Evolutionary conservation across 2,329 filamentous ascomycete species (phyloP), one percentile per base, ranked within the genome.

Genomic region (Passalora sequoiae): DNA sequence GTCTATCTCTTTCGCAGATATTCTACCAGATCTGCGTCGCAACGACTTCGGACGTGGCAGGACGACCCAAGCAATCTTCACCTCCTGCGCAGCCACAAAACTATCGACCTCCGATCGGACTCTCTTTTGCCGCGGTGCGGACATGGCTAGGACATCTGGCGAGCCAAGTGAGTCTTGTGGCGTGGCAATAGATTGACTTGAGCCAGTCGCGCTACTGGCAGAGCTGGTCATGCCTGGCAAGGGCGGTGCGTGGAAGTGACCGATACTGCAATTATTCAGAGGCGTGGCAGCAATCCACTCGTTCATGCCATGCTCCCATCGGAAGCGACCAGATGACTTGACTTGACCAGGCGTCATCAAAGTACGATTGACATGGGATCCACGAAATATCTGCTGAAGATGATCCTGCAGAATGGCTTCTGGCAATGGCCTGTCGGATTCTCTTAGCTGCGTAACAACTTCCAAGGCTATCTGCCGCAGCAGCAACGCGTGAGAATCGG

Each of bases 201-300:
- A n/a, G n/a, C n/a, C n/a, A n/a, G n/a, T n/a, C n/a, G n/a, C n/a
- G n/a, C n/a, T n/a, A n/a, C n/a, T n/a, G n/a, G n/a, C n/a, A n/a
- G n/a, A n/a, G n/a, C n/a, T n/a, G n/a, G n/a, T n/a, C n/a, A n/a
- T n/a, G n/a, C n/a, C n/a, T n/a, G n/a, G n/a, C n/a, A n/a, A n/a
- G n/a, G n/a, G n/a, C n/a, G n/a, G n/a, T n/a, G n/a, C n/a, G n/a
- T n/a, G n/a, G n/a, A n/a, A n/a, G n/a, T n/a, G n/a, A n/a, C n/a
- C n/a, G n/a, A n/a, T n/a, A n/a, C n/a, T n/a, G n/a, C n/a, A n/a
- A n/a, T n/a, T n/a, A n/a, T n/a, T n/a, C n/a, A 46, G 62, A 0
- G 69, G 67, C 6, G 69, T 69, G 27, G 61, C 64, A 2, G 60
- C 58, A 15, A 71, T 65, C 69, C 68, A 71, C 47, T 71, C 69